Base-by-base conservation (phyloP, 306 rosid genomes). In the Quercus mongolica region DNA sequence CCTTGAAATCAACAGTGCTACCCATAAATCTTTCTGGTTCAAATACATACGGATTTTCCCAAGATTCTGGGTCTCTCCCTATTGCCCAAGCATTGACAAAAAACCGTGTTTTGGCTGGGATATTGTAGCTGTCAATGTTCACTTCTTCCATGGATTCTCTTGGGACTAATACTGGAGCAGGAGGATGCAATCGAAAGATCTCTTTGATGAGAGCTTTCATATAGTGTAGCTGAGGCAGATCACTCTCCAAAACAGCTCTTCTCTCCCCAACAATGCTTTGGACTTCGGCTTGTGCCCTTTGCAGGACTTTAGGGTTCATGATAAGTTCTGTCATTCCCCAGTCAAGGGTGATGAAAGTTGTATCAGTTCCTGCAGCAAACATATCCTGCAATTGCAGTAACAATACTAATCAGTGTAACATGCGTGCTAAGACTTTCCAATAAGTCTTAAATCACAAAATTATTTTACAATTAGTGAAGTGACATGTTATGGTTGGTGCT, bases 321-420 rank as follows among this genome's bases (percentile, higher is more conserved):
- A 91, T 23, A 3, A 90, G 86, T 85, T 90, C 92, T 23, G 92
- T 89, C 94, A 89, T 89, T 80, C 77, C 90, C 96, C 92, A 91
- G 51, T 89, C 96, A 28, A 92, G 96, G 46, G 83, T 70, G 55
- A 89, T 91, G 79, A 80, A 88, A 20, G 85, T 80, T 76, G 96
- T 89, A 74, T 91, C 96, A 10, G 96, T 91, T 81, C 96, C 94
- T 28, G 96, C 97, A 49, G 88, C 90, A 85, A 89, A 91, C 94
- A 89, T 85, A 67, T 92, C 96, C 92, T 91, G 80, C 82, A 74
- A 6, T 54, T 52, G 74, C 54, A 73, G 38, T 41, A 73, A 58
- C 19, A 49, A 33, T 71, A 63, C 6, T 59, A 38, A 19, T 52
- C 10, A 69, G 25, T 56, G 15, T 11, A 17, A 15, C 7, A 3